Evolutionary conservation across 2,329 filamentous ascomycete genomes (phyloP), one percentile per base, ranked within the genome.

Genomic region (Xylariales sp.): DNA sequence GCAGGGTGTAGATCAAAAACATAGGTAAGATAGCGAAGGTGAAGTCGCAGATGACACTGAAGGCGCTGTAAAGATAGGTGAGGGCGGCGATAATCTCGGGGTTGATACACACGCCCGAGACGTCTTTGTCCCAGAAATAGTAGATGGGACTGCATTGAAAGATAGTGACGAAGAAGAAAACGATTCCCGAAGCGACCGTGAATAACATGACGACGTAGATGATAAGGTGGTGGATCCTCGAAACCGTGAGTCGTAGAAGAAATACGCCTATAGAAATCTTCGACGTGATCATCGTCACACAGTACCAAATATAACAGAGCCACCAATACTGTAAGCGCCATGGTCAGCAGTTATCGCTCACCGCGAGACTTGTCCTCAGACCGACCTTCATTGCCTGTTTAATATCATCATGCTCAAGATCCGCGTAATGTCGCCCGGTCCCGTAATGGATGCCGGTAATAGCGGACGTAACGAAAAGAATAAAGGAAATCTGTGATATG

Each of bases 21-120:
- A 83, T 77, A 4, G 82, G 82, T 28, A 84, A 68, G 54, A 87
- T 80, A n/a, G 83, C 80, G 14, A 87, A 75, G 2, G 83, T 84
- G 54, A 86, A 83, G 73, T 88, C 86, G 62, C 84, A 83, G 16
- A 81, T 75, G 46, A 81, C 77, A 23, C 82, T 80, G 18, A 82
- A 81, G 4, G 78, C 78, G 70, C 80, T 82, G 70, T 84, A 82
- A 28, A 82, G 76, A 67, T 84, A 84, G 30, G 81, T 82, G 45
- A 85, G 79, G 16, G 77, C 79, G 57, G 83, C 81, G 12, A 87
- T 80, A 45, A 81, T 77, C 3, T 80, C 77, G 2, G 67, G 57
- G 43, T 72, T 56, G 7, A 79, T 68, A 65, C 78, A 79, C 5
- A 39, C 78, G 5, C 30, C 18, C 12, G 65, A 50, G 7, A 63